Conservation (phyloP, 2,329 filamentous ascomycete species). For the Chalara sp. region DNA sequence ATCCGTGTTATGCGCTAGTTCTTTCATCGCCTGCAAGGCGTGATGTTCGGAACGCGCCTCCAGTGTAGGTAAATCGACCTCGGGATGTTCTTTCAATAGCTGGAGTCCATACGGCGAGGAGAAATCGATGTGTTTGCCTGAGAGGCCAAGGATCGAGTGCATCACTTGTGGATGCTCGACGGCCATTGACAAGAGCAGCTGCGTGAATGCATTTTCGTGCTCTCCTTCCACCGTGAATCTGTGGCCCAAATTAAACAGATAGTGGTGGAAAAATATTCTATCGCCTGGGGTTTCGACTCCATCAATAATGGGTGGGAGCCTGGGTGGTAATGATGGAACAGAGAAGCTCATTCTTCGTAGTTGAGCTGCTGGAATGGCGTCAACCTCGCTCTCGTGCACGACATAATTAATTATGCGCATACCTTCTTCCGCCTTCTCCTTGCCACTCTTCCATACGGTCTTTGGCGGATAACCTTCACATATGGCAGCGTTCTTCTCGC, state of each 20-base stretch:
- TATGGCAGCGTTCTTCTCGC: constrained; percentile 86
- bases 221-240: constrained; percentile 75
- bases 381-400: no score
- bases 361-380: constrained; percentile 34
- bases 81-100: constrained; percentile 42
- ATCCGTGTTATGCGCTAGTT: constrained; percentile 39
- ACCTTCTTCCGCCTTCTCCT: constrained; percentile 65
- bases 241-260: constrained; percentile 70
- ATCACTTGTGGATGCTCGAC: constrained; percentile 75
- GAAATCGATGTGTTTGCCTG: constrained; percentile 67
- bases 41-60: constrained; percentile 48
- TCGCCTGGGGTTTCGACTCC: constrained; percentile 78
- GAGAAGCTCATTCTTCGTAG: constrained; percentile 42
- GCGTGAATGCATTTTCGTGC: constrained; percentile 77
- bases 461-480: constrained; percentile 88
- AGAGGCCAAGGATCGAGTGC: constrained; percentile 82
- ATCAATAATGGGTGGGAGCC: constrained; percentile 62
- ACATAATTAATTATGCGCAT: constrained; percentile 22
- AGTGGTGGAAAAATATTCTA: constrained; percentile 75
- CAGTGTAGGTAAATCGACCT: constrained; percentile 39
- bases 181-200: constrained; percentile 76
- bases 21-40: constrained; percentile 46
- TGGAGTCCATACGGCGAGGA: constrained; percentile 49
- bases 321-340: constrained; percentile 33
- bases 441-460: constrained; percentile 81